A percentile compares a stretch with the other conserved stretches of the same genome.
These are phyloP conservation scores for Fistulifera pelliculosa DNA, from an alignment of 108 stramenopile genomes.

Conservation along the genomic window DNA sequence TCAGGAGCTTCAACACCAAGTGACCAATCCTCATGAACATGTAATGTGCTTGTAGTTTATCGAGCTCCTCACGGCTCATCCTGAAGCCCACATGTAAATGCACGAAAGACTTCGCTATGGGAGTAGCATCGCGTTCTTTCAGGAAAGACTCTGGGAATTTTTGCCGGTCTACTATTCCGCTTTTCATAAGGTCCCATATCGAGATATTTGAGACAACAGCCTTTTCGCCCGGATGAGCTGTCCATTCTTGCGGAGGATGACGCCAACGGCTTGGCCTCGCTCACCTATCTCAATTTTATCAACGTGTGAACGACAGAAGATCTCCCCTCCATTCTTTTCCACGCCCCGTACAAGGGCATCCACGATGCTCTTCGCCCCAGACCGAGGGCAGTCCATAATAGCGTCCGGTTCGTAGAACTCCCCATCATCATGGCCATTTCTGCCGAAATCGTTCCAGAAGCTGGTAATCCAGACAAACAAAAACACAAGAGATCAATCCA, in stretches of 20 bases:
- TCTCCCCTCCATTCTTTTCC: slow-evolving; percentile 60
- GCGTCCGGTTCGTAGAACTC: slow-evolving; percentile 74
- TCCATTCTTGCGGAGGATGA: slow-evolving; percentile 30
- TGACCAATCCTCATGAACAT: slow-evolving; percentile 76
- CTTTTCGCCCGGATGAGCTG: slow-evolving; percentile 38
- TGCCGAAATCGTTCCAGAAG: slow-evolving; percentile 79
- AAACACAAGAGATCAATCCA: slow-evolving; percentile 86
- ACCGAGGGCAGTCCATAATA: slow-evolving; percentile 78
- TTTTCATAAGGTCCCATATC: slow-evolving; percentile 57
- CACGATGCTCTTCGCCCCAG: slow-evolving; percentile 73
- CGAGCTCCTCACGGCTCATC: slow-evolving; percentile 48
- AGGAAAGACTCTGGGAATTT: slow-evolving; percentile 48
- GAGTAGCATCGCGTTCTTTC: slow-evolving; percentile 36
- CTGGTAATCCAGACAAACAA: slow-evolving; percentile 72
- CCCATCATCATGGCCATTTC: slow-evolving; percentile 93
- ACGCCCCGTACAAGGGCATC: slow-evolving; percentile 83
- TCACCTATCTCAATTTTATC: slow-evolving; percentile 51
- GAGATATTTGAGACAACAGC: slow-evolving; percentile 66
- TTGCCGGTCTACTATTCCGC: slow-evolving; percentile 41
- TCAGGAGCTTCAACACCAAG: slow-evolving; percentile 68
- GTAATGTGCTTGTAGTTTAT: slow-evolving; percentile 66
- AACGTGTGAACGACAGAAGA: slow-evolving; percentile 55
- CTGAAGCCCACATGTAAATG: slow-evolving; percentile 81
- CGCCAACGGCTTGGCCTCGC: slow-evolving; percentile 50
- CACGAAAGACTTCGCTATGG: slow-evolving; percentile 60